Evolutionary conservation across 768 basidiomycete genomes (phyloP).

Genomic region (Kwoniella dendrophila): DNA sequence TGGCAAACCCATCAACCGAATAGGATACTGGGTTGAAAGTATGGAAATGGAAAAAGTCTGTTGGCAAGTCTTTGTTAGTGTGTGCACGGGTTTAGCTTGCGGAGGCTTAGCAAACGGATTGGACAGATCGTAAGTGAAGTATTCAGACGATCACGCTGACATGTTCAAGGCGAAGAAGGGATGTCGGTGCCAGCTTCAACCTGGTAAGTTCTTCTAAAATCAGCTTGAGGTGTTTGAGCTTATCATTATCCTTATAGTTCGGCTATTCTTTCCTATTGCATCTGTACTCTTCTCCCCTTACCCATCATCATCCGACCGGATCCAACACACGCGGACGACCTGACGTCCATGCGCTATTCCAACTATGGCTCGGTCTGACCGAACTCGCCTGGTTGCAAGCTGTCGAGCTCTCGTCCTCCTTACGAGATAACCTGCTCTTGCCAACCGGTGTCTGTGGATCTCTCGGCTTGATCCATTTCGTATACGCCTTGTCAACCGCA

Average conservation of each 20-base stretch:
- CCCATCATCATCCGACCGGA: conserved; percentile 45
- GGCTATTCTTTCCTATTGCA: conserved; percentile 51
- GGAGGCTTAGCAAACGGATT: conserved; percentile 45
- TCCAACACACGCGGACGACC: conserved; percentile 38
- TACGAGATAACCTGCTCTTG: conserved; percentile 38
- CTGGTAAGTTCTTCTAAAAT: conserved; percentile 33
- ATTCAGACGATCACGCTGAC: not conserved
- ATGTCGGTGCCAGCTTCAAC: conserved; percentile 49
- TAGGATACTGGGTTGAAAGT: conserved; percentile 42
- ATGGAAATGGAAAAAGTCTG: conserved; percentile 50
- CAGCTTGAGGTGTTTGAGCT: conserved; percentile 3
- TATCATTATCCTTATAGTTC: conserved; percentile 28
- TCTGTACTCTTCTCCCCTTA: conserved; percentile 50
- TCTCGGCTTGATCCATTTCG: conserved; percentile 43
- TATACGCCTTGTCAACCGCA: conserved; percentile 42
- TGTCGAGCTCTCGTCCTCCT: conserved; percentile 32
- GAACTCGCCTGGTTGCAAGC: conserved; percentile 50
- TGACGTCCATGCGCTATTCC: conserved; percentile 49
- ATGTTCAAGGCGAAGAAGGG: conserved; percentile 31
- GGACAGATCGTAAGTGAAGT: conserved; percentile 38
- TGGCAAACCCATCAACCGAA: conserved; percentile 15
- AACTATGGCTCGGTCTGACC: conserved; percentile 47
- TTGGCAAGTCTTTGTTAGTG: conserved; percentile 52
- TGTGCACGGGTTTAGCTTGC: conserved; percentile 43
- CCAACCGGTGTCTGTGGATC: conserved; percentile 46